These are phyloP conservation scores for Phytopythium oedochilum DNA, from an alignment of 352 stramenopile species.

Conservation along the genomic window DNA sequence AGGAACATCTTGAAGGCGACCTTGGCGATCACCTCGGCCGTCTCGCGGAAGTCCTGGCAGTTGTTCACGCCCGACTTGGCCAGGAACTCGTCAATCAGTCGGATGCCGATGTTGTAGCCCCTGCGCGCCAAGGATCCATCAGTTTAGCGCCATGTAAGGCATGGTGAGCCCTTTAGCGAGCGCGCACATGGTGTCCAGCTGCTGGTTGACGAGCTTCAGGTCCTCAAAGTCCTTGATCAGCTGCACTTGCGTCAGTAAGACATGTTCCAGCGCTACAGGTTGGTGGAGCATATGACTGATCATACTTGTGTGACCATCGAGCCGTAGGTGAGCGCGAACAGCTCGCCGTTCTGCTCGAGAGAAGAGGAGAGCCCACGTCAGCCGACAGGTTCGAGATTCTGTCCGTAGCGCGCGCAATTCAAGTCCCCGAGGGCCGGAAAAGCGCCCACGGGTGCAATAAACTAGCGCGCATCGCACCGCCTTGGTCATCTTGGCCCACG, in stretches of 20 bases:
- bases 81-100: constrained; percentile 97
- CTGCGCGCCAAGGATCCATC: no score
- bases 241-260: constrained; percentile 25
- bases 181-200: constrained; percentile 93
- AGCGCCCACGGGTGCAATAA: not conserved
- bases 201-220: constrained; percentile 92
- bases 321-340: constrained; percentile 98
- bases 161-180: no score
- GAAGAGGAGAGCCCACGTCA: not conserved
- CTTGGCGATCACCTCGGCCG: constrained; percentile 93
- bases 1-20: constrained; percentile 98
- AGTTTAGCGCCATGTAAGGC: no score
- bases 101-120: constrained; percentile 96
- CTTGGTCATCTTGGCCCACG: constrained; percentile 95
- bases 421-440: not conserved
- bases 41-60: constrained; percentile 91
- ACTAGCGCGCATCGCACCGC: constrained; percentile 37
- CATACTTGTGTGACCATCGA: constrained; percentile 94
- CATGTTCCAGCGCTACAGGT: not conserved
- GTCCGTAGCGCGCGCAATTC: not conserved
- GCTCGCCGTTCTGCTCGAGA: constrained; percentile 88
- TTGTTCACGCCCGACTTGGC: constrained; percentile 89
- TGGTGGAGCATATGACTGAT: no score
- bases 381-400: no score
- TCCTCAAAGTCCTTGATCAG: constrained; percentile 97